Evolutionary conservation across 1,139 yeast genomes (phyloP).

Genomic region (Yamadazyma pseudoaaseri): DNA sequence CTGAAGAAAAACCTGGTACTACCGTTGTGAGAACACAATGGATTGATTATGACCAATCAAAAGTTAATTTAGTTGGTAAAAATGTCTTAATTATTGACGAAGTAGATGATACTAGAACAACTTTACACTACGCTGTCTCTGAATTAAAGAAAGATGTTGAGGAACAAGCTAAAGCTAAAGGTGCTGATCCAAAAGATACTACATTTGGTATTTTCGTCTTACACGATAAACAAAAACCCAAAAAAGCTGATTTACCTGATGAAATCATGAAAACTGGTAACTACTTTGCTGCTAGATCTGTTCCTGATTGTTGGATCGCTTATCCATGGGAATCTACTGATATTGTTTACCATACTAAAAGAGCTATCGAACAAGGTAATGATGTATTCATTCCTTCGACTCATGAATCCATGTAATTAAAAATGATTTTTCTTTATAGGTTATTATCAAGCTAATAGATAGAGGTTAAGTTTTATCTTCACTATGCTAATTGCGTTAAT

Average conservation of each 20-base stretch:
- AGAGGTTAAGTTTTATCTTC: too few species aligned
- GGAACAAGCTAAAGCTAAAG: constrained; percentile 50
- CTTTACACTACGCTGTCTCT: constrained; percentile 85
- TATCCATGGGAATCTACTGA: constrained; percentile 97
- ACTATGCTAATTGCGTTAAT: neutral
- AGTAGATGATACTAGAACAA: constrained; percentile 94
- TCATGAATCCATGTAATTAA: constrained; percentile 13
- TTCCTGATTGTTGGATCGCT: constrained; percentile 94
- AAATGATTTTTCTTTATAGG: neutral
- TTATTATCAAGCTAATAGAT: neutral
- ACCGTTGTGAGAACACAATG: constrained; percentile 94
- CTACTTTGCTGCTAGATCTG: constrained; percentile 88
- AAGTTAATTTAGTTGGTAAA: constrained; percentile 71
- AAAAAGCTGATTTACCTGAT: constrained; percentile 73
- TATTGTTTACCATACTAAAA: constrained; percentile 81
- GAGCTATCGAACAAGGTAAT: constrained; percentile 74
- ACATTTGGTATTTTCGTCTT: constrained; percentile 86
- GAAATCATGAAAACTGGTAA: constrained; percentile 64
- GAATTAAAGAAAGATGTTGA: constrained; percentile 84
- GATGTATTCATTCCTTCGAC: constrained; percentile 47
- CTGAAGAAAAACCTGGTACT: constrained; percentile 69
- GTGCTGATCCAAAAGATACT: constrained; percentile 55
- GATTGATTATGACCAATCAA: constrained; percentile 79
- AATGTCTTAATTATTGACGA: constrained; percentile 85
- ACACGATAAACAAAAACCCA: constrained; percentile 89